phyloP scores from a whole-genome alignment of 2,329 filamentous ascomycete species.

The Hypoxylon sp. region DNA sequence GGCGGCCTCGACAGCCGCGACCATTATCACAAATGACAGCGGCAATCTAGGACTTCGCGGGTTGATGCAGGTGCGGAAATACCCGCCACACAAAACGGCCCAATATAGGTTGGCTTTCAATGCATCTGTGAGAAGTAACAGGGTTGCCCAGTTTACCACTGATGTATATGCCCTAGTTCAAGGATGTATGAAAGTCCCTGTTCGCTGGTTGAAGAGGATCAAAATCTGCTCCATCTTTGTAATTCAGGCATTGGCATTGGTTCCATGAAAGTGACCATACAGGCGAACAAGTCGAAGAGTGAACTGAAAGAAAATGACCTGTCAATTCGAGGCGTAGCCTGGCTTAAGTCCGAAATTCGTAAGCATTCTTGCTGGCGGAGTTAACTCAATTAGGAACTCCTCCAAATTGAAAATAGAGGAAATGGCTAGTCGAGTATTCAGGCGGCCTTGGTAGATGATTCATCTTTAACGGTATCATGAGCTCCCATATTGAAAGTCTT shows the following conservation, averaged over 20 bases:
- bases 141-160: not conserved
- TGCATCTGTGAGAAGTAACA: not conserved
- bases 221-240: no score
- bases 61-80: slow-evolving; percentile 1
- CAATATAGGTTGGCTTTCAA: not conserved
- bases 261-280: no score
- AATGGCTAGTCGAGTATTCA: no score
- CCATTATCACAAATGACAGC: slow-evolving; percentile 3
- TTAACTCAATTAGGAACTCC: not conserved
- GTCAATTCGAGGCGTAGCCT: no score
- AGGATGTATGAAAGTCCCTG: no score
- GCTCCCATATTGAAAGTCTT: not conserved
- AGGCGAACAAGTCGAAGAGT: no score
- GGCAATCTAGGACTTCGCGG: not conserved
- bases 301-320: no score
- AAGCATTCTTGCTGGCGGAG: not conserved
- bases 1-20: slow-evolving; percentile 9
- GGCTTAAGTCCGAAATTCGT: not conserved
- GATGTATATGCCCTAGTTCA: not conserved
- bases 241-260: no score
- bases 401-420: not conserved
- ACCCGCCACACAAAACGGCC: not conserved
- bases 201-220: no score
- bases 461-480: not conserved
- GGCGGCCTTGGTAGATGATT: not conserved